Conservation (phyloP, 805 yeast genomes). For the Lachancea sp. region DNA sequence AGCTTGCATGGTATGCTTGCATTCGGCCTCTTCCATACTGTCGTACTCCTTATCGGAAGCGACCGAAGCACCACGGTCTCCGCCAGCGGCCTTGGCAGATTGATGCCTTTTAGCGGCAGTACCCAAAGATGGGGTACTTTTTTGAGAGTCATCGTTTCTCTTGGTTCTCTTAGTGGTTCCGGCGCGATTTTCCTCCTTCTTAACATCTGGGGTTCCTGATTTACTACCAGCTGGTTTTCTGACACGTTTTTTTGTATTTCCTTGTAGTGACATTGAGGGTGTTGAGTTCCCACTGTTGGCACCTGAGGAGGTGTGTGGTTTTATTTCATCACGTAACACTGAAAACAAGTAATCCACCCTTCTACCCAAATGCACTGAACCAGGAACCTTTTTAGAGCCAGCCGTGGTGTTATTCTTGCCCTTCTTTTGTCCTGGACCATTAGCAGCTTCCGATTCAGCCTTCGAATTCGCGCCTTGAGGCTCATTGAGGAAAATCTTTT, state of each 20-base stretch:
- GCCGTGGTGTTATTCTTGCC: slow-evolving; percentile 25
- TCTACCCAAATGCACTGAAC: slow-evolving; percentile 85
- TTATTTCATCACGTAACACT: slow-evolving; percentile 57
- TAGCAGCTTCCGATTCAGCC: slow-evolving; percentile 2
- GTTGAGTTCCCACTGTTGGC: slow-evolving; percentile 12
- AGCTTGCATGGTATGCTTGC: slow-evolving; percentile 56
- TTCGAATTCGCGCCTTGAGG: slow-evolving; percentile 14
- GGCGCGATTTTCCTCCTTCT: slow-evolving; percentile 12
- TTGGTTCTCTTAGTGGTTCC: slow-evolving; percentile 18
- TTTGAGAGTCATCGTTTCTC: slow-evolving; percentile 9
- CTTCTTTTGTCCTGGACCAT: slow-evolving; percentile 16
- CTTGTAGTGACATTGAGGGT: slow-evolving; percentile 15
- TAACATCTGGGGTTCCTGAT: slow-evolving; percentile 15
- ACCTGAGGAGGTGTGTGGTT: slow-evolving; percentile 19
- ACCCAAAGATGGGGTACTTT: slow-evolving; percentile 5
- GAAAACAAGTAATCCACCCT: slow-evolving; percentile 81
- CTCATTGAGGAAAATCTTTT: slow-evolving; percentile 69
- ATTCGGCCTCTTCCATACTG: slow-evolving; percentile 69
- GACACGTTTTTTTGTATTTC: slow-evolving; percentile 25
- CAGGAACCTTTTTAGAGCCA: slow-evolving; percentile 67
- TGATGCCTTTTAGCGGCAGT: slow-evolving; percentile 4
- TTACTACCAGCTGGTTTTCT: slow-evolving; percentile 26
- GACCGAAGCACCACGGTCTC: background rate
- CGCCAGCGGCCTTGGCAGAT: slow-evolving; percentile 5
- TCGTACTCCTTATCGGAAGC: slow-evolving; percentile 48